A percentile compares a stretch with the other conserved stretches of the same genome.
These are phyloP conservation scores for Salvia rosmarinus DNA, from an alignment of 257 asterid species.

Conservation along the genomic window DNA sequence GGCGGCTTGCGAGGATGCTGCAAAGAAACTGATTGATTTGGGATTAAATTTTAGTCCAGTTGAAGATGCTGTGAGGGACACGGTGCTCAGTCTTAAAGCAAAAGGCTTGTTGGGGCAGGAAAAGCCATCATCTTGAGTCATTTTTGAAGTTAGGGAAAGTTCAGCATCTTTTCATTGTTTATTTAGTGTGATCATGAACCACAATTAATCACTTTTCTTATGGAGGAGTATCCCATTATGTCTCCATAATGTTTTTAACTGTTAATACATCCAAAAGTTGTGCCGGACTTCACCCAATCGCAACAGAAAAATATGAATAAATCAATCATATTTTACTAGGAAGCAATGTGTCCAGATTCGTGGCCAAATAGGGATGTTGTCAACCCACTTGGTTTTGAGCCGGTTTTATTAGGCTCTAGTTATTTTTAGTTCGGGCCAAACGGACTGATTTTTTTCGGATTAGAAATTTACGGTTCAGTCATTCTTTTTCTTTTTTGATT, in stretches of 20 bases:
- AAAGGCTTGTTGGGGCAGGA: slow-evolving; percentile 56
- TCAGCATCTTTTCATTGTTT: slow-evolving; percentile 31
- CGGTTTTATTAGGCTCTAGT: too few species aligned
- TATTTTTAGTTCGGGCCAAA: too few species aligned
- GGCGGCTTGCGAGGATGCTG: slow-evolving; percentile 74
- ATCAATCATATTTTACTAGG: background rate
- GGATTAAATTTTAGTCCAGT: slow-evolving; percentile 78
- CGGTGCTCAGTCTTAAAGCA: slow-evolving; percentile 68
- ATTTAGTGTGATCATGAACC: slow-evolving; percentile 41
- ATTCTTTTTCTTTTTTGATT: too few species aligned
- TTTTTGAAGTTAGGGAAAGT: slow-evolving; percentile 24
- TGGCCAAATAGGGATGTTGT: too few species aligned
- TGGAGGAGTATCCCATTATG: slow-evolving; percentile 9
- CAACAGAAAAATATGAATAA: background rate
- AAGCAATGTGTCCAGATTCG: too few species aligned
- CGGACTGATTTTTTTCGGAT: too few species aligned
- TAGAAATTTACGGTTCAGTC: too few species aligned
- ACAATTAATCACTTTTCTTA: slow-evolving; percentile 25
- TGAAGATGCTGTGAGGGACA: slow-evolving; percentile 78
- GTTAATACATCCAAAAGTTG: slow-evolving; percentile 29
- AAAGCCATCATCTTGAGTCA: slow-evolving; percentile 39
- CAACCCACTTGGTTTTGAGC: too few species aligned
- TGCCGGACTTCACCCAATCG: background rate
- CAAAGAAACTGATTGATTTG: slow-evolving; percentile 72
- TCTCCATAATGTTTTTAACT: background rate